Evolutionary conservation across 345 rosid genomes (phyloP).

Genomic region (Lepidium sativum): DNA sequence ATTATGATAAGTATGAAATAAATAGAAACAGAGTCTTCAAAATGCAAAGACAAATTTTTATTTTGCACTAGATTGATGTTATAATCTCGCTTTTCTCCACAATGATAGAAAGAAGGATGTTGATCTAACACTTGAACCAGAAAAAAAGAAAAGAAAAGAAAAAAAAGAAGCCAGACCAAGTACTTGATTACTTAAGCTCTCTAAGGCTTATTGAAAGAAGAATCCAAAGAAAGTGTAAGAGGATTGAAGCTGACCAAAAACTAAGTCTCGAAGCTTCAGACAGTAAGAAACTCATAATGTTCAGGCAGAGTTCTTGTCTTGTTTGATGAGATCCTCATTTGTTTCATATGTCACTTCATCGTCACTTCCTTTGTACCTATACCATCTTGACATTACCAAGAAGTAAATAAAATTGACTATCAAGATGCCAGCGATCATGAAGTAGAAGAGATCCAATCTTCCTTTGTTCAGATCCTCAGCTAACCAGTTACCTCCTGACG

Average conservation of each 20-base stretch:
- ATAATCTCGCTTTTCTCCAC: constrained; percentile 12
- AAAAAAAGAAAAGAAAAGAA: no score
- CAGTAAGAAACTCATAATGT: background rate
- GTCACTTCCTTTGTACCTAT: constrained; percentile 34
- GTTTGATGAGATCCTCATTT: constrained; percentile 14
- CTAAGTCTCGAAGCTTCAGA: constrained; percentile 8
- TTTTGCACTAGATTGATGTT: constrained; percentile 14
- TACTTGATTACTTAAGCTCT: constrained; percentile 10
- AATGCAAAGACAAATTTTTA: background rate
- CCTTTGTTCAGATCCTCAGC: constrained; percentile 41
- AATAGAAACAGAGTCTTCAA: constrained; percentile 4
- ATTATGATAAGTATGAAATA: background rate
- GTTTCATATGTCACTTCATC: constrained; percentile 5
- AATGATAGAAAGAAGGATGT: constrained; percentile 18
- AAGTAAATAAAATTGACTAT: constrained; percentile 27
- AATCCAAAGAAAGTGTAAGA: background rate
- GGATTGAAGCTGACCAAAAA: constrained; percentile 23
- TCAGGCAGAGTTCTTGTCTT: constrained; percentile 23
- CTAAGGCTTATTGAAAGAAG: constrained; percentile 8
- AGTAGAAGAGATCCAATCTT: constrained; percentile 35
- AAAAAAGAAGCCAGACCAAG: background rate
- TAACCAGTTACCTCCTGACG: constrained; percentile 25
- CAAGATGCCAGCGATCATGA: constrained; percentile 30
- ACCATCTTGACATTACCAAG: constrained; percentile 29
- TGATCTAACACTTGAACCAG: constrained; percentile 3